A percentile compares a stretch with the other conserved stretches of the same genome.
Conservation (phyloP, 192 early-diverging fungal species). For the Chytriomyces sp. region DNA sequence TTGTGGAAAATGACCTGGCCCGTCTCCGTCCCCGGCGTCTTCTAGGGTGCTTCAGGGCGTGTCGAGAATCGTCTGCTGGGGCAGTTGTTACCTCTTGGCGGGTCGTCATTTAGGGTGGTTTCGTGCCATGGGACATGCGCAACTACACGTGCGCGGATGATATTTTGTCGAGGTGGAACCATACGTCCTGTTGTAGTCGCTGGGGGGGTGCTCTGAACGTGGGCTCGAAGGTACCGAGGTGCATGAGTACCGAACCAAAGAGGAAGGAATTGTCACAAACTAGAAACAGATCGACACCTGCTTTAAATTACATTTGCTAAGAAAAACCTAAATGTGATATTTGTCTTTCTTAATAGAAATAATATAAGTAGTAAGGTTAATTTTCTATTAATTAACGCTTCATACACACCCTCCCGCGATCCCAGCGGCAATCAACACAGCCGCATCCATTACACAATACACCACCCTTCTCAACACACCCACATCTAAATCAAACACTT, state of each 20-base stretch:
- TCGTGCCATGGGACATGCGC: conserved; percentile 64
- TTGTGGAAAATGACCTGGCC: conserved; percentile 95
- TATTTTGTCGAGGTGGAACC: conserved; percentile 98
- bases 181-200: conserved; percentile 33
- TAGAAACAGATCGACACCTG: too few relatives aligned
- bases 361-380: background rate
- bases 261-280: too few relatives aligned
- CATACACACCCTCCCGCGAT: background rate
- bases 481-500: background rate
- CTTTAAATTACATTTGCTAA: background rate
- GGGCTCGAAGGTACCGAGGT: too few relatives aligned
- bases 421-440: background rate
- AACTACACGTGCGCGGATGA: conserved; percentile 98
- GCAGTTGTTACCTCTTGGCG: conserved; percentile 75
- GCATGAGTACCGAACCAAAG: too few relatives aligned
- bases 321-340: conserved; percentile 27
- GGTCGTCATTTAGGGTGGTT: conserved; percentile 70
- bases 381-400: background rate
- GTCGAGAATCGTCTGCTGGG: conserved; percentile 90
- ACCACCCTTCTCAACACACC: background rate
- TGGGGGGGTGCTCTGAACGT: too few relatives aligned
- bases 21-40: conserved; percentile 90
- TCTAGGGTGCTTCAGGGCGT: conserved; percentile 86
- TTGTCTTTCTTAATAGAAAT: background rate
- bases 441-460: background rate